Conservation (phyloP, 305 asterid species). For the Fraxinus platypoda region DNA sequence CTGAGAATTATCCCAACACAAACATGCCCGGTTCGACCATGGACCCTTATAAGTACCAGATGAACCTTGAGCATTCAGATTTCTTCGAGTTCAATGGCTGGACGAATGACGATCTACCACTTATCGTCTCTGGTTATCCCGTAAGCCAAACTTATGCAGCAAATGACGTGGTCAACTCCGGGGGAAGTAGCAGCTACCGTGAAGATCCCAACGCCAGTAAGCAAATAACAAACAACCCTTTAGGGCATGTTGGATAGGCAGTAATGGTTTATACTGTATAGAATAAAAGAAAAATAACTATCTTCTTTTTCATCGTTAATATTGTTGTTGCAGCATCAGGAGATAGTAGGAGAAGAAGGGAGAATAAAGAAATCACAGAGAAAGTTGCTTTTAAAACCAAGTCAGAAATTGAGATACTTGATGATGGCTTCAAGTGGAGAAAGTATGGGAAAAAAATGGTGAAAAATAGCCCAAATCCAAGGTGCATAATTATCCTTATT, state of each 20-base stretch:
- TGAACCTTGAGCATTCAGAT: conserved; percentile 52
- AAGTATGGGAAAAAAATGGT: conserved; percentile 96
- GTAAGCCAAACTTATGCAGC: conserved; percentile 29
- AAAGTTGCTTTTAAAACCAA: conserved; percentile 81
- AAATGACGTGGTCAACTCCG: conserved; percentile 15
- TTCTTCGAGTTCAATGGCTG: conserved; percentile 58
- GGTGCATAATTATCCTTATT: conserved; percentile 34
- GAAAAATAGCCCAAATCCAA: conserved; percentile 88
- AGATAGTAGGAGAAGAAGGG: conserved; percentile 38
- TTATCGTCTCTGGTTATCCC: conserved; percentile 26
- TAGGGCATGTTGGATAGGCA: background rate
- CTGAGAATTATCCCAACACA: conserved; percentile 25
- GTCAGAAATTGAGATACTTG: conserved; percentile 71
- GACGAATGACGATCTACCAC: conserved; percentile 41
- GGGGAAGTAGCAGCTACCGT: conserved; percentile 33
- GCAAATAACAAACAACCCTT: conserved; percentile 15
- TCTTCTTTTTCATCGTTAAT: conserved; percentile 6
- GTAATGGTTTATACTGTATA: background rate
- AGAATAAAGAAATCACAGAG: conserved; percentile 43
- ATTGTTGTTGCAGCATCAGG: conserved; percentile 27
- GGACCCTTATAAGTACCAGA: conserved; percentile 6
- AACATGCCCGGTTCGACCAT: conserved; percentile 19
- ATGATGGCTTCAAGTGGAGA: conserved; percentile 95
- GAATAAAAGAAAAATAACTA: background rate
- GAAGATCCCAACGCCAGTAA: conserved; percentile 43